Evolutionary conservation across 805 yeast genomes (phyloP).

Genomic region (Pichia exigua): DNA sequence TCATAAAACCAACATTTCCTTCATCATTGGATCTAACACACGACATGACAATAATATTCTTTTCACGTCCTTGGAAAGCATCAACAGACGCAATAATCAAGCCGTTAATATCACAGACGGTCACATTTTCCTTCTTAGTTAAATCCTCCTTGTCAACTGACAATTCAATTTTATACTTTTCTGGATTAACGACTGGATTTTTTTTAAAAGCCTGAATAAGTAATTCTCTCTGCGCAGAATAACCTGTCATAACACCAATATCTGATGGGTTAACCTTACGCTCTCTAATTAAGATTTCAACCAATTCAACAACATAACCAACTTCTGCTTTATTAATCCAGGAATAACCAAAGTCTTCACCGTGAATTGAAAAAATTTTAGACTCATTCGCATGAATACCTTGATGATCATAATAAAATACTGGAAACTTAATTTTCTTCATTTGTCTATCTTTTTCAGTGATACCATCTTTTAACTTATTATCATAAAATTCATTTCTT

Average conservation of each 20-base stretch:
- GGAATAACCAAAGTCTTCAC: conserved; percentile 42
- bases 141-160: conserved; percentile 57
- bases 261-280: conserved; percentile 41
- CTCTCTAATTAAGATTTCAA: conserved; percentile 43
- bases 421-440: conserved; percentile 44
- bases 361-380: conserved; percentile 35
- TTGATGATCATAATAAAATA: conserved; percentile 53
- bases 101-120: conserved; percentile 37
- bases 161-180: conserved; percentile 35
- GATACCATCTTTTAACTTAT: conserved; percentile 62
- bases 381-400: conserved; percentile 37
- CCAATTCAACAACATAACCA: conserved; percentile 33
- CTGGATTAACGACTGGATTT: conserved; percentile 50
- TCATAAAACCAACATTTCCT: conserved; percentile 50
- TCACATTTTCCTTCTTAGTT: conserved; percentile 30
- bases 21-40: conserved; percentile 60
- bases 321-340: conserved; percentile 50
- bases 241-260: conserved; percentile 64
- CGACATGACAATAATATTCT: conserved; percentile 67
- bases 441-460: conserved; percentile 39
- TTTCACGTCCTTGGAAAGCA: conserved; percentile 87
- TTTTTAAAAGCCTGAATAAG: conserved; percentile 41
- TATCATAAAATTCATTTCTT: conserved; percentile 65
- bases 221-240: conserved; percentile 62
- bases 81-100: conserved; percentile 56